Conservation (phyloP, 140 eudicot species). For the Senecio squalidus region DNA sequence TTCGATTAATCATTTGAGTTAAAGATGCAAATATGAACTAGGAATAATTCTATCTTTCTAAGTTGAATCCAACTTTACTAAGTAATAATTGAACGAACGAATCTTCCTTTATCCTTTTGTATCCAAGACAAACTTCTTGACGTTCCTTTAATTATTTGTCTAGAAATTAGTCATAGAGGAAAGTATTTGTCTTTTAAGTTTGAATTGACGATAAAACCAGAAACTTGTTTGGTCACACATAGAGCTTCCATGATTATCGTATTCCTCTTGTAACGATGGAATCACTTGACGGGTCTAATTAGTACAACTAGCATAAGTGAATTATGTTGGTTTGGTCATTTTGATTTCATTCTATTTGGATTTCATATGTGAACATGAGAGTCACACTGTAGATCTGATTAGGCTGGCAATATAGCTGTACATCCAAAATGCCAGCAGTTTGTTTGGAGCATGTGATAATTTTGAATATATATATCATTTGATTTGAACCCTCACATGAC, state of each 20-base stretch:
- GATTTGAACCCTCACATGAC: constrained; percentile 23
- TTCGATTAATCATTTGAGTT: neutral
- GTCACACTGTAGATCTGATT: constrained; percentile 28
- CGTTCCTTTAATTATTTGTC: too few species aligned
- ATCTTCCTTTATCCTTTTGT: neutral
- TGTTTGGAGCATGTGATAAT: constrained; percentile 22
- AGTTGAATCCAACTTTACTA: neutral
- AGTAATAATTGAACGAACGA: neutral
- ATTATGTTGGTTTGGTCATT: constrained; percentile 2
- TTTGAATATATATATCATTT: constrained; percentile 11
- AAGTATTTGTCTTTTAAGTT: neutral
- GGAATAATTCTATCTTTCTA: neutral
- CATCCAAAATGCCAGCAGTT: constrained; percentile 22
- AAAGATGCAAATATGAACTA: neutral
- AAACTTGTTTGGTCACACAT: too few species aligned
- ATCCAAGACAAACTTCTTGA: too few species aligned
- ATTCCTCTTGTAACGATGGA: neutral
- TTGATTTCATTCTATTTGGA: neutral
- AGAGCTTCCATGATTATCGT: neutral
- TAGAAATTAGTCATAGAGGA: too few species aligned
- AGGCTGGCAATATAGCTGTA: constrained; percentile 26
- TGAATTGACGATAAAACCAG: too few species aligned
- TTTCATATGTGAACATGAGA: constrained; percentile 8
- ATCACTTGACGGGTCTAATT: neutral
- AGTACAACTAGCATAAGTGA: neutral